These are phyloP conservation scores for Auricularia cornea DNA, from an alignment of 768 basidiomycete species.

Conservation along the genomic window DNA sequence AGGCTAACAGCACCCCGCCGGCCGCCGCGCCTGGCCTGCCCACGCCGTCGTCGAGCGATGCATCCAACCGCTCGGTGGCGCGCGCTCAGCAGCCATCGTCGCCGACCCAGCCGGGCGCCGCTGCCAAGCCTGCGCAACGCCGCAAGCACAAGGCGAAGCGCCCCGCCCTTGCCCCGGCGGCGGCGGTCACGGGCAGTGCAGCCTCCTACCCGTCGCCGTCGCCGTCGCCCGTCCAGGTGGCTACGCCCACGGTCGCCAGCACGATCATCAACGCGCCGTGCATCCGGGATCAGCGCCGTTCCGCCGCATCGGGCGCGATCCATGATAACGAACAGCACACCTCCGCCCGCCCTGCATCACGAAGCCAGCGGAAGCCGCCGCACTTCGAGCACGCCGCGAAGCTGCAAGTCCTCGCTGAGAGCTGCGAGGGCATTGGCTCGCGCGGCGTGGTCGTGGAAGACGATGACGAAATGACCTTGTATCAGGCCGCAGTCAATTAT, in stretches of 20 bases:
- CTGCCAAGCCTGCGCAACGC: neutral
- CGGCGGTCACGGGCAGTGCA: neutral
- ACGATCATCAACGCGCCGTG: too few relatives aligned
- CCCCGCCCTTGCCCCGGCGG: neutral
- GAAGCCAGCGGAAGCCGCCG: neutral
- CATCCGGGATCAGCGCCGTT: neutral
- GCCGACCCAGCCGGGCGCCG: neutral
- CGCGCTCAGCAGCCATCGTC: neutral
- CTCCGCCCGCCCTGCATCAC: too few relatives aligned
- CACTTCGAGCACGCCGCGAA: neutral
- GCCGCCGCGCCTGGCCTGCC: neutral
- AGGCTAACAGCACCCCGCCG: neutral
- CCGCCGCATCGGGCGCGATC: neutral
- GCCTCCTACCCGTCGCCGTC: neutral
- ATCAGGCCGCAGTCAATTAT: constrained; percentile 51
- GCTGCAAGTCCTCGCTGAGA: neutral
- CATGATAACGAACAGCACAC: neutral
- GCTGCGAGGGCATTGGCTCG: constrained; percentile 1
- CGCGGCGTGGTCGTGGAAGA: constrained; percentile 4
- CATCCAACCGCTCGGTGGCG: neutral
- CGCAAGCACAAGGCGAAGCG: neutral
- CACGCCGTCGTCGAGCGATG: neutral
- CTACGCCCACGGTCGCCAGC: too few relatives aligned
- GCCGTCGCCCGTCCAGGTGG: neutral
- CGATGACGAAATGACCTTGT: constrained; percentile 16